Base-by-base conservation (phyloP, 2,329 filamentous ascomycete genomes). In the Colletotrichum karsti region DNA sequence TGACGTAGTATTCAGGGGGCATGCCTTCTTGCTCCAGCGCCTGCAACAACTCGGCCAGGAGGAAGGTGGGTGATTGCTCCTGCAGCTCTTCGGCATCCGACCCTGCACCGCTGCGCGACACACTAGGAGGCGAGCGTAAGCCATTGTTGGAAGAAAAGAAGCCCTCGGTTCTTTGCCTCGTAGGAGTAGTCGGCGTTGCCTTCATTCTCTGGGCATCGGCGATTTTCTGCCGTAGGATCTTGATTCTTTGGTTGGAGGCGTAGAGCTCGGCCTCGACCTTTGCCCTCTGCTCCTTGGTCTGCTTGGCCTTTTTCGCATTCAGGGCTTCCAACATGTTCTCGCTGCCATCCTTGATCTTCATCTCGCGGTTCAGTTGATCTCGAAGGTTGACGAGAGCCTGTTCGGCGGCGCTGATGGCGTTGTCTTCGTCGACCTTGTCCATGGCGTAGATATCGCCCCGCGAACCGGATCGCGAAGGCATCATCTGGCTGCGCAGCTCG, bases 301-400 rank as follows among this genome's bases (percentile, higher is more conserved):
- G 95, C 81, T 98, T 99, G 50, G 93, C 92, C 79, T 97, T 98
- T 81, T 99, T 99, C 48, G 91, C 88, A 78, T 98, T 94, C 72
- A 99, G 83, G 12, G 96, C 96, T 82, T 99, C 96, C 41, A 99
- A 85, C 88, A 99, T 91, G 78, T 99, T 99, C 84, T 99, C 96
- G 65, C 95, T 98, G 20, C 96, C 96, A 74, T 95, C 93, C 80
- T 97, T 98, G 77, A 99, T 98, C 85, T 98, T 98, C 82, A 95
- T 91, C 82, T 99, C 97, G 75, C 97, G 95, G 73, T 94, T 95
- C 71, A 99, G 91, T 75, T 92, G 89, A 74, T 98, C 95, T 75
- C 92, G 91, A 70, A 98, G 87, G 57, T 89, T 85, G 22, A 90
- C 88, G 74, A 97, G 90, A 42, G 90, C 88, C 79, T 94, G 90